Evolutionary conservation across 2,329 filamentous ascomycete genomes (phyloP), one percentile per base, ranked within the genome.

Genomic region (Fusarium buxicola): DNA sequence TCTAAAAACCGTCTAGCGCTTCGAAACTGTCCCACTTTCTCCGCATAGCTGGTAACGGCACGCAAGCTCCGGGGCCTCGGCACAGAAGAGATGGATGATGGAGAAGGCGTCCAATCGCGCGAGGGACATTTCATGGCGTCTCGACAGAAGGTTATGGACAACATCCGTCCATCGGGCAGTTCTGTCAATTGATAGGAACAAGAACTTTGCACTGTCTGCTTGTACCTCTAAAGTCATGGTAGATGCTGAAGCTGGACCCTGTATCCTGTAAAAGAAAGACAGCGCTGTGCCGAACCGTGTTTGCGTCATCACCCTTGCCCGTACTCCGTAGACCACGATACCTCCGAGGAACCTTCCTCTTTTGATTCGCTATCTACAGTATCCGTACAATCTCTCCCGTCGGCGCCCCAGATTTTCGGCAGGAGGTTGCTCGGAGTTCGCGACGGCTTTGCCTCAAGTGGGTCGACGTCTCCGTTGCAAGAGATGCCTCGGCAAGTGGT

Each of bases 221-320:
- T 30, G 41, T 44, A 18, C 11, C 41, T 25, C 15, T 31, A 27
- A 21, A 4, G 21, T 21, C 6, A 21, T 21, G 21, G 6, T 21
- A 21, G 21, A 21, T 6, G 21, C 21, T 21, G 21, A 21, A 4
- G 21, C 21, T 21, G 4, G 21, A 21, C 21, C 21, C 21, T 21
- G 21, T 21, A 21, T 6, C 21, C 4, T 21, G 21, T 21, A 21
- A 4, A 21, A 4, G 21, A 4, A 21, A 21, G 4, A 4, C 21
- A 21, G 6, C 21, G 6, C 6, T 21, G 21, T 21, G 21, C 21
- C 21, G 11, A 25, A 15, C 41, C 39, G 39, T 16, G n/a, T n/a
- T 27, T 47, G 44, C 44, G 34, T 36, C 44, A 47, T 47, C 13
- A 36, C 31, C 44, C 43, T 35, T 43, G n/a, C n/a, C n/a, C n/a